Evolutionary conservation across 257 asterid genomes (phyloP), one percentile per base, ranked within the genome.

Genomic region (Nicotiana paniculata): DNA sequence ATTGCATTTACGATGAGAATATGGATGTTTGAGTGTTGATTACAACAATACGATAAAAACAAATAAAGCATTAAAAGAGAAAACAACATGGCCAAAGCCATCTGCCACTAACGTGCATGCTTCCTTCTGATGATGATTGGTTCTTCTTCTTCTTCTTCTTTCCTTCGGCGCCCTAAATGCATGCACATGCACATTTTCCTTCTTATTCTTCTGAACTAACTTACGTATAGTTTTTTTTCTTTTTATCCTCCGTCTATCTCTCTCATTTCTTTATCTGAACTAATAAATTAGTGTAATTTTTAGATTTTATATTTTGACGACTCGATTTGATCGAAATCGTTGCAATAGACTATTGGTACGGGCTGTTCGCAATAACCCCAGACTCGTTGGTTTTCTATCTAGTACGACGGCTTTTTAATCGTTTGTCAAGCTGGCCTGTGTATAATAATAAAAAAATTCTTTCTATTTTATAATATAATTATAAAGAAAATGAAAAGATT

Each of bases 1-100:
- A 74, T 48, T 74, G 26, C 63, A 51, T 74, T 74, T 74, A 58
- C 24, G 12, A 8, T 51, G 79, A 48, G 63, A 74, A 74, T 48
- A 26, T 26, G 63, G 16, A 74, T 48, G 79, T 74, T 74, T 51
- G 79, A 74, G 79, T 74, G 62, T 51, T 74, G 43, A 74, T 74
- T 74, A 74, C 79, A 74, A 74, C 43, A 74, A 6, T 74, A 48
- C 9, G 12, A 74, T 3, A 48, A 48, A 74, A 48, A 26, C 63
- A 51, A 32, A 32, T 32, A 32, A 74, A 74, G 16, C 63, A 48
- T 48, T 48, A 74, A 51, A 74, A 74, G 63, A 46, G 13, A 48
- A 74, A 74, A 74, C 26, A 11, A 4, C 17, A 53, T 10, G 15
- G 57, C 57, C 57, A 53, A 4, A 43, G 6, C 46, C 43, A 74